Conservation (phyloP, 1,284 basidiomycete species). For the Cystobasidium sp. region DNA sequence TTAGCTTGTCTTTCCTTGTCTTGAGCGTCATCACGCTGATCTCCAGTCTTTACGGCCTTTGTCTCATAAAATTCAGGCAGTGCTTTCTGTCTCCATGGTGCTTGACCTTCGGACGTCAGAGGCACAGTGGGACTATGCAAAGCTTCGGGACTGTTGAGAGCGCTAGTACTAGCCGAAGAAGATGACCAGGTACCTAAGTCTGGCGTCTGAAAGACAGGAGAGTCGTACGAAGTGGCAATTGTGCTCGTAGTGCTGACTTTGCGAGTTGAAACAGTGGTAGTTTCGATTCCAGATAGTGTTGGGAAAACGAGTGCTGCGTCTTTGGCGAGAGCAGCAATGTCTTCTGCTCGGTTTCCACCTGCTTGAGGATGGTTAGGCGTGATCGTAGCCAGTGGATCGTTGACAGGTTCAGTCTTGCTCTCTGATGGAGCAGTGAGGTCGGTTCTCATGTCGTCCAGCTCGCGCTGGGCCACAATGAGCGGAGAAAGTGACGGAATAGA, state of each 20-base stretch:
- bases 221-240: background rate
- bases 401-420: no score
- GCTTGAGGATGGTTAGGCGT: no score
- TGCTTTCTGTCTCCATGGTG: background rate
- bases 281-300: background rate
- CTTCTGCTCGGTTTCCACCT: no score
- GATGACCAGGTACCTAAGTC: slow-evolving; percentile 1
- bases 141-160: background rate
- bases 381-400: no score
- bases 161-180: background rate
- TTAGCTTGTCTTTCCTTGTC: no score
- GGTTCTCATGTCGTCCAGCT: background rate
- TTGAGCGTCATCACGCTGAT: no score
- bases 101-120: background rate
- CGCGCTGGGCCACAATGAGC: background rate
- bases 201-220: background rate
- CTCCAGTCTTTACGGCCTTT: no score
- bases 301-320: background rate
- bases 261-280: background rate
- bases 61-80: background rate
- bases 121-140: background rate
- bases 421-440: no score
- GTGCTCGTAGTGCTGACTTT: slow-evolving; percentile 10
- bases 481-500: slow-evolving; percentile 4
- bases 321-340: no score